A percentile compares a stretch with the other conserved stretches of the same genome.
Evolutionary conservation across 768 basidiomycete species (phyloP).

Genomic region (Fistulinella prunicolor): DNA sequence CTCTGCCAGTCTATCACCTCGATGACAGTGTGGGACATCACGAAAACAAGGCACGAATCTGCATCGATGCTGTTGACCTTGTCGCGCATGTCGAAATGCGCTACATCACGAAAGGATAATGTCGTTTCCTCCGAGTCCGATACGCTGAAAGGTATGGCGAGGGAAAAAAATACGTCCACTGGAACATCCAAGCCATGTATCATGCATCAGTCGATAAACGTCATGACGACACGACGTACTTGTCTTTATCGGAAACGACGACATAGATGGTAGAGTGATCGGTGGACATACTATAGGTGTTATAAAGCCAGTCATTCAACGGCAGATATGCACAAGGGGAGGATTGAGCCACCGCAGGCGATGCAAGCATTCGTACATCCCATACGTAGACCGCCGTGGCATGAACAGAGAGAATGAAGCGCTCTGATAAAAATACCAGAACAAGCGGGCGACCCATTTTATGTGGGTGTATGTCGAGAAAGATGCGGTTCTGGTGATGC

Average conservation of each 20-base stretch:
- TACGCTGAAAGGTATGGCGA: neutral
- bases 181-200: neutral
- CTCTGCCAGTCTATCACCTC: constrained; percentile 39
- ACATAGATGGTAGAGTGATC: constrained; percentile 14
- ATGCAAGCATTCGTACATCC: constrained; percentile 2
- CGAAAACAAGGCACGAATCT: constrained; percentile 28
- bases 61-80: constrained; percentile 33
- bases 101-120: neutral
- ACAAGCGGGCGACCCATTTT: neutral
- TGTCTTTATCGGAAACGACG: constrained; percentile 1
- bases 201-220: neutral
- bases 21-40: constrained; percentile 28
- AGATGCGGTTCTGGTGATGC: neutral
- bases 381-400: constrained; percentile 11
- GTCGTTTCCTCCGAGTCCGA: neutral
- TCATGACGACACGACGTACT: constrained; percentile 4
- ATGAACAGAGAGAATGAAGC: constrained; percentile 11
- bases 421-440: constrained; percentile 10
- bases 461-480: neutral
- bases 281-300: constrained; percentile 1
- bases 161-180: constrained; percentile 11
- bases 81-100: constrained; percentile 4
- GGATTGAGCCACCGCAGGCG: neutral
- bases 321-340: constrained; percentile 4
- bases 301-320: constrained; percentile 5